Evolutionary conservation across 805 yeast genomes (phyloP).

Genomic region (Priceomyces fermenticarens): DNA sequence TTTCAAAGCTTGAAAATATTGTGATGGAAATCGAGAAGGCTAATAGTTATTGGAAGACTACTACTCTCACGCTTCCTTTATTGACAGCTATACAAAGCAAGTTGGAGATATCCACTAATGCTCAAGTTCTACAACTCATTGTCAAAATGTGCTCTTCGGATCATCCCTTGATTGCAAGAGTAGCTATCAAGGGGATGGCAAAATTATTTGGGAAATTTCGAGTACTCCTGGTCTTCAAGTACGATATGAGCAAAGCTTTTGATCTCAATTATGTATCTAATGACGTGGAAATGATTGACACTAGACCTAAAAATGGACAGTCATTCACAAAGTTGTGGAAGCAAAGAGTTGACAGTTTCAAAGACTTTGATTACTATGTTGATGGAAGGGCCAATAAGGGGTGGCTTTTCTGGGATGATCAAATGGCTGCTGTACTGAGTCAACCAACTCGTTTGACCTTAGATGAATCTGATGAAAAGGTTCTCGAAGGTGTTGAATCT

Average conservation of each 20-base stretch:
- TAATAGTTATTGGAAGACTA: constrained; percentile 56
- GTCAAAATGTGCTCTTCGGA: constrained; percentile 49
- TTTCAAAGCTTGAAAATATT: constrained; percentile 42
- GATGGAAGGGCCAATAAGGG: constrained; percentile 60
- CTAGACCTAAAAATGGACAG: constrained; percentile 29
- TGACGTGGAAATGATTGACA: constrained; percentile 42
- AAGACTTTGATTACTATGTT: constrained; percentile 49
- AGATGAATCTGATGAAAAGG: constrained; percentile 37
- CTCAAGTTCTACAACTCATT: constrained; percentile 40
- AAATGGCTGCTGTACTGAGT: constrained; percentile 44
- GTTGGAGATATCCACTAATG: constrained; percentile 44
- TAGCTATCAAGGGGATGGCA: constrained; percentile 59
- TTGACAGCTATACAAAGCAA: constrained; percentile 53
- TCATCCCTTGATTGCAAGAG: constrained; percentile 65
- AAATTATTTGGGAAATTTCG: constrained; percentile 47
- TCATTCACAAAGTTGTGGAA: constrained; percentile 43
- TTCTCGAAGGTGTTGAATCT: constrained; percentile 43
- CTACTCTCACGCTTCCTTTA: constrained; percentile 46
- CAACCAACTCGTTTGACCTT: constrained; percentile 29
- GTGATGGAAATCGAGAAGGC: constrained; percentile 23
- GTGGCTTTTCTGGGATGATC: constrained; percentile 73
- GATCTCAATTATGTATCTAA: constrained; percentile 31
- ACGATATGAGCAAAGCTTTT: constrained; percentile 45
- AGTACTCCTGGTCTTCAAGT: constrained; percentile 42
- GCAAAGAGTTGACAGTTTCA: constrained; percentile 49